Evolutionary conservation across 192 early-diverging fungal genomes (phyloP).

Genomic region (Umbelopsis vinacea): DNA sequence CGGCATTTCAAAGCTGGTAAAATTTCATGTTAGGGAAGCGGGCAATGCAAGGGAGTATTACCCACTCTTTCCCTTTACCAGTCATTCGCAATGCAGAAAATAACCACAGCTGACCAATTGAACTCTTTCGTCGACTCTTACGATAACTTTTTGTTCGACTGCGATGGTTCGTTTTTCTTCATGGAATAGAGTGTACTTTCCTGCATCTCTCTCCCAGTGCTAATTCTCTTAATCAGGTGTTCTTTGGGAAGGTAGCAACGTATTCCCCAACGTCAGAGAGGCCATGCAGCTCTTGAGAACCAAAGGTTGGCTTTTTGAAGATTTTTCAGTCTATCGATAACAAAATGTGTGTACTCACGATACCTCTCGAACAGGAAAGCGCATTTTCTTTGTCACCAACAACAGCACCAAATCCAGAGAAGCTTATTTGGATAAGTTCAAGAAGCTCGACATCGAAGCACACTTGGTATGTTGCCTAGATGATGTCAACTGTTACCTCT

Average conservation of each 20-base stretch:
- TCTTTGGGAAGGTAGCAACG: slow-evolving; percentile 81
- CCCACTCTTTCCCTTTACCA: background rate
- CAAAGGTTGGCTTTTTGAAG: slow-evolving; percentile 48
- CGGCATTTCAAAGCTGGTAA: too few species aligned
- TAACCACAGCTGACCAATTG: slow-evolving; percentile 54
- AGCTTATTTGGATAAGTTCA: slow-evolving; percentile 84
- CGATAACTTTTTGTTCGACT: slow-evolving; percentile 97
- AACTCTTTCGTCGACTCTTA: slow-evolving; percentile 70
- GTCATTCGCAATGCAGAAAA: slow-evolving; percentile 30
- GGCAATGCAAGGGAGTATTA: background rate
- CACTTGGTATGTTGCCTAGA: slow-evolving; percentile 49
- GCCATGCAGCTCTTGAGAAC: slow-evolving; percentile 74
- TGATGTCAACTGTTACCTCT: too few species aligned
- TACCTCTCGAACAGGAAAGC: slow-evolving; percentile 64
- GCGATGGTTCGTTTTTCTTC: slow-evolving; percentile 72
- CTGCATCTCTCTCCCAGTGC: too few species aligned
- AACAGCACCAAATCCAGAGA: slow-evolving; percentile 90
- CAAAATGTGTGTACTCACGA: background rate
- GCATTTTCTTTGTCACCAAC: slow-evolving; percentile 96
- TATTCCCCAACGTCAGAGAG: slow-evolving; percentile 70
- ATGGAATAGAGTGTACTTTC: too few species aligned
- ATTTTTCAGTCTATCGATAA: background rate
- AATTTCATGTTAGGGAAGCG: background rate
- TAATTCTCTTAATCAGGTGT: slow-evolving; percentile 63
- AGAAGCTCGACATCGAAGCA: slow-evolving; percentile 78